Evolutionary conservation across 208 protist species (phyloP).

Genomic region (Wallacemonas rigidus): DNA sequence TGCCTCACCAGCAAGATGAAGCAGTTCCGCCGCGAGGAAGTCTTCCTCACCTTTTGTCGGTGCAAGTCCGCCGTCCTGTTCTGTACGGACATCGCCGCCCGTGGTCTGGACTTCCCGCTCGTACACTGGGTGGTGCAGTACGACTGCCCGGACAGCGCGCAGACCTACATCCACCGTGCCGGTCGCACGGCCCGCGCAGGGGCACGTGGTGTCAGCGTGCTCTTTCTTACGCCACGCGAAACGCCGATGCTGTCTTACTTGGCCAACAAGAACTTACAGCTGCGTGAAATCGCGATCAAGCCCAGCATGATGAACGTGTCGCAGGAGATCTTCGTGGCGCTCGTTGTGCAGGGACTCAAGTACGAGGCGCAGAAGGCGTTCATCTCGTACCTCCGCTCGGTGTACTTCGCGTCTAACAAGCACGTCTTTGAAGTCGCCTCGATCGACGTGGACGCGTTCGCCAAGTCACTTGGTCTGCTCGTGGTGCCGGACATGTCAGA

Average conservation of each 20-base stretch:
- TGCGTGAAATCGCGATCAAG: slow-evolving; percentile 88
- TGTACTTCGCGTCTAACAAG: slow-evolving; percentile 96
- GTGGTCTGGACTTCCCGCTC: slow-evolving; percentile 97
- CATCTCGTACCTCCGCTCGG: slow-evolving; percentile 96
- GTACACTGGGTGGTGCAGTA: slow-evolving; percentile 99
- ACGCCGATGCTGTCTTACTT: slow-evolving; percentile 92
- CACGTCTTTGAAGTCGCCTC: slow-evolving; percentile 94
- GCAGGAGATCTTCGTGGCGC: slow-evolving; percentile 88
- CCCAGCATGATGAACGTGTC: slow-evolving; percentile 68
- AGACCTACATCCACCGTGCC: slow-evolving; percentile 99
- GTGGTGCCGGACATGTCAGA: slow-evolving; percentile 94
- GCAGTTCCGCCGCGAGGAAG: slow-evolving; percentile 91
- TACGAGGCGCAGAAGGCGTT: slow-evolving; percentile 98
- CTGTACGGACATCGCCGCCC: slow-evolving; percentile 98
- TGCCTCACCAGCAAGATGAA: slow-evolving; percentile 94
- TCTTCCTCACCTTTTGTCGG: slow-evolving; percentile 89
- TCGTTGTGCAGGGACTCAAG: slow-evolving; percentile 96
- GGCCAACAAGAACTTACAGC: slow-evolving; percentile 76
- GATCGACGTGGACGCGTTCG: slow-evolving; percentile 91
- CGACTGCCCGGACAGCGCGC: slow-evolving; percentile 97
- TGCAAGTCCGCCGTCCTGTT: slow-evolving; percentile 94
- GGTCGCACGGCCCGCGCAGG: slow-evolving; percentile 95
- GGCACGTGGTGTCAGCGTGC: slow-evolving; percentile 92
- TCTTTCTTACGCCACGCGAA: slow-evolving; percentile 98
- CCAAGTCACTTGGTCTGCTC: slow-evolving; percentile 93